phyloP scores from a whole-genome alignment of 2,329 filamentous ascomycete species.

The Fusarium ramigenum region DNA sequence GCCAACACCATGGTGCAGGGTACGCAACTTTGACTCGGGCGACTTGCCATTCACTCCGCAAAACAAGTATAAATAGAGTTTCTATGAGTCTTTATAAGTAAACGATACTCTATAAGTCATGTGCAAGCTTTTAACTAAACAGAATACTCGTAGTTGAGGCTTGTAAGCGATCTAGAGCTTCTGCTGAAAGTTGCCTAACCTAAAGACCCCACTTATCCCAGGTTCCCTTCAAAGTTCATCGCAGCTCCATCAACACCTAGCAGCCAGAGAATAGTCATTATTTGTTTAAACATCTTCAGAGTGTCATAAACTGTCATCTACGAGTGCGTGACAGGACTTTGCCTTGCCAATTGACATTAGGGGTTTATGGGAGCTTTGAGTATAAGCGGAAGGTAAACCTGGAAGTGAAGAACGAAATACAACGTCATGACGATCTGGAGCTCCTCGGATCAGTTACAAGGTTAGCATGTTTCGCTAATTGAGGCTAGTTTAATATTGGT shows the following conservation, averaged over 20 bases:
- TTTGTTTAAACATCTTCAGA: rapidly evolving
- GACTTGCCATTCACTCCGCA: rapidly evolving
- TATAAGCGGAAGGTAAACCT: too few species aligned
- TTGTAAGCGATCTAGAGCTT: neutral
- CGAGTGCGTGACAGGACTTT: neutral
- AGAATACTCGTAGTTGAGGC: too few species aligned
- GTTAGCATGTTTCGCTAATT: too few species aligned
- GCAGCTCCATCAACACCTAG: neutral
- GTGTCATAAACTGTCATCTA: rapidly evolving
- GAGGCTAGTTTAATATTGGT: rapidly evolving
- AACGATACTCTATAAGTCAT: rapidly evolving
- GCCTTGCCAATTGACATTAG: neutral
- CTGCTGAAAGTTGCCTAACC: neutral
- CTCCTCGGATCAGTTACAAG: too few species aligned
- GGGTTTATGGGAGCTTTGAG: too few species aligned
- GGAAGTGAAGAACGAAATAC: too few species aligned
- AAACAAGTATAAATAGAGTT: neutral
- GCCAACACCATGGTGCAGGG: rapidly evolving
- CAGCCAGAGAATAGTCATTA: too few species aligned
- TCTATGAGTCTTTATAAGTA: neutral
- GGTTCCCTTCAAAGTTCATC: neutral
- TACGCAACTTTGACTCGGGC: rapidly evolving
- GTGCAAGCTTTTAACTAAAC: rapidly evolving
- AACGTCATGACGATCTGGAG: too few species aligned
- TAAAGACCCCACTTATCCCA: rapidly evolving